Percentiles rank a stretch among this genome's conserved stretches.
These are phyloP conservation scores for Teratosphaeria gauchensis DNA, from an alignment of 2,329 filamentous ascomycete genomes.

Conservation along the genomic window DNA sequence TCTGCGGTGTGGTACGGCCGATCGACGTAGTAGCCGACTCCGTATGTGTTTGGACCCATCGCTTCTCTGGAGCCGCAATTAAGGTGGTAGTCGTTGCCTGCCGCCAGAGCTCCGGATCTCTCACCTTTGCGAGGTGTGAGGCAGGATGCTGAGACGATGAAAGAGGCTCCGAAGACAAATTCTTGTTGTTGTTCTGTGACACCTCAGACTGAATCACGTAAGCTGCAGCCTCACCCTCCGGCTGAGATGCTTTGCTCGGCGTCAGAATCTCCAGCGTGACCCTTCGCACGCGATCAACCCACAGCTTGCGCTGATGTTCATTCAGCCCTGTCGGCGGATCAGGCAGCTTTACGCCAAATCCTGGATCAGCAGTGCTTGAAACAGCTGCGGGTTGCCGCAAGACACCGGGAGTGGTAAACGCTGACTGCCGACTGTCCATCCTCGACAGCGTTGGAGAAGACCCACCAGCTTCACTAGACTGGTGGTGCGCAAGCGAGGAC, in stretches of 20 bases:
- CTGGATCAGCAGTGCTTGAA: neutral
- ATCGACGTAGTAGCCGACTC: neutral
- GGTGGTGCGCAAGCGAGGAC: neutral
- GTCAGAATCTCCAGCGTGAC: neutral
- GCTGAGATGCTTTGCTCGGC: neutral
- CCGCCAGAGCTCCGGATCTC: neutral
- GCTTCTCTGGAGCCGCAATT: conserved; percentile 1
- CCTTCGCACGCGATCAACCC: neutral
- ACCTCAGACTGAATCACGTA: neutral
- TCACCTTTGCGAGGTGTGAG: neutral
- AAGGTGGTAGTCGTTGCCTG: conserved; percentile 1
- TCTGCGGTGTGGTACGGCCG: neutral
- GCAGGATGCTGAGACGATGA: neutral
- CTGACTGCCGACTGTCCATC: neutral
- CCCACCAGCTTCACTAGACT: neutral
- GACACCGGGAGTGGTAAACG: neutral
- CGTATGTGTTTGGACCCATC: neutral
- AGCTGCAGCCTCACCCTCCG: neutral
- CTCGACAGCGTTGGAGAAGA: neutral
- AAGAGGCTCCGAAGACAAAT: neutral
- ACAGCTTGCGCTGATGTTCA: neutral
- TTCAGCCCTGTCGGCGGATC: neutral
- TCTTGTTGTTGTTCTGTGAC: neutral
- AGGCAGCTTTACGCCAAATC: neutral
- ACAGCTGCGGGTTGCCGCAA: neutral